Percentiles rank a stretch among this genome's conserved stretches.
phyloP scores from a whole-genome alignment of 805 yeast genomes.

The Huiozyma naganishii region DNA sequence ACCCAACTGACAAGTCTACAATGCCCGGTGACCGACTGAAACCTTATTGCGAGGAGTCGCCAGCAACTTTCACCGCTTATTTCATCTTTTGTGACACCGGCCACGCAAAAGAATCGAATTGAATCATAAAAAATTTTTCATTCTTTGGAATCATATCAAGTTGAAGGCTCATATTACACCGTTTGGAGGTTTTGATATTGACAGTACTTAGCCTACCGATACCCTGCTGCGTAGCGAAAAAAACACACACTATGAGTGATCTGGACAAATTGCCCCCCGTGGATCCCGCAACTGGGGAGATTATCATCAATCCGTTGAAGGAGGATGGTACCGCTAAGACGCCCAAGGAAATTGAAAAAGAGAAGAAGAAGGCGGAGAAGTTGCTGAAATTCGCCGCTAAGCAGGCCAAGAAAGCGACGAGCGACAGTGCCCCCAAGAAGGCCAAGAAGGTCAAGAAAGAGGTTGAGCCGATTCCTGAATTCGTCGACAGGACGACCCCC shows the following conservation, averaged over 20 bases:
- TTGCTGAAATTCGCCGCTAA: slow-evolving; percentile 79
- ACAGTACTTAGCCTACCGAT: too few relatives aligned
- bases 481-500: slow-evolving; percentile 67
- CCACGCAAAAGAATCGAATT: too few relatives aligned
- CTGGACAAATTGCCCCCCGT: slow-evolving; percentile 26
- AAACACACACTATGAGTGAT: slow-evolving; percentile 20
- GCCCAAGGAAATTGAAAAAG: slow-evolving; percentile 76
- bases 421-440: slow-evolving; percentile 49
- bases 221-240: not conserved
- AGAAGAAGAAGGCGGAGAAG: slow-evolving; percentile 79
- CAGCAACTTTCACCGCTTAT: too few relatives aligned
- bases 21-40: too few relatives aligned
- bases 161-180: too few relatives aligned
- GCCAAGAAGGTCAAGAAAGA: slow-evolving; percentile 49
- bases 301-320: slow-evolving; percentile 29
- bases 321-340: slow-evolving; percentile 47
- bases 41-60: too few relatives aligned
- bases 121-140: too few relatives aligned
- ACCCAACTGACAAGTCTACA: too few relatives aligned
- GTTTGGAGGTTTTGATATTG: too few relatives aligned
- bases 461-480: slow-evolving; percentile 72
- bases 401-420: slow-evolving; percentile 49
- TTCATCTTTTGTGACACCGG: too few relatives aligned
- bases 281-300: slow-evolving; percentile 29
- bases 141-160: too few relatives aligned